Evolutionary conservation across 1,284 basidiomycete species (phyloP), one percentile per base, ranked within the genome.

Genomic region (Cryptococcus hybrid): DNA sequence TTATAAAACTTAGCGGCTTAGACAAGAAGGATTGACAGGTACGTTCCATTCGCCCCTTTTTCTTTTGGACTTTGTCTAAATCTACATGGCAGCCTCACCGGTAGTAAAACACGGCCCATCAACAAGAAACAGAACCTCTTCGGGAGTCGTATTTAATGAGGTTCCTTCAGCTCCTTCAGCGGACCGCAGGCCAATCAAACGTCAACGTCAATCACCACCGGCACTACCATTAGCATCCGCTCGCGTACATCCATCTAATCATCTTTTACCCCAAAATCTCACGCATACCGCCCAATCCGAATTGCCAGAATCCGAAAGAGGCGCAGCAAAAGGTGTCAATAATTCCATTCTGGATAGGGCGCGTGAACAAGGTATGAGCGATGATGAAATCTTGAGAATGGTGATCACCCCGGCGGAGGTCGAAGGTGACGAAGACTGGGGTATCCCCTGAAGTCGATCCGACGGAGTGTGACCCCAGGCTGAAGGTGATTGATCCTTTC

Each of bases 381-480:
- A 71, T 24, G 66, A 71, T 8, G 67, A 71, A 51, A 56, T 70
- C 3, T 66, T 74, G 34, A 51, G 55, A 8, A 40, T 52, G 1
- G 63, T 69, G 8, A 66, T 70, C 11, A 51, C 61, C 49, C 71
- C 71, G 6, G 37, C 43, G 3, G 56, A 60, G 12, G 61, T 66
- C 24, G 56, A 52, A 7, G 66, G 60, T 15, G 65, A 85, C 2
- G 80, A 79, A 0, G 84, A 90, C 65, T 92, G 89, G 89, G 90
- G 88, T 5, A 89, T 93, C 60, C 88, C 58, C 63, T 7, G 81
- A 83, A 0, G 82, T 82, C 49, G 81, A 86, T 1, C 77, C 80
- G 0, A 80, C 80, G 34, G 78, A 82, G 8, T 85, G 84, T 55
- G 84, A 88, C 68, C 81, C 85, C 34, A 79, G 80, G 7, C 80